Conservation (phyloP, 306 rosid species). For the Dalbergia cochinchinensis region DNA sequence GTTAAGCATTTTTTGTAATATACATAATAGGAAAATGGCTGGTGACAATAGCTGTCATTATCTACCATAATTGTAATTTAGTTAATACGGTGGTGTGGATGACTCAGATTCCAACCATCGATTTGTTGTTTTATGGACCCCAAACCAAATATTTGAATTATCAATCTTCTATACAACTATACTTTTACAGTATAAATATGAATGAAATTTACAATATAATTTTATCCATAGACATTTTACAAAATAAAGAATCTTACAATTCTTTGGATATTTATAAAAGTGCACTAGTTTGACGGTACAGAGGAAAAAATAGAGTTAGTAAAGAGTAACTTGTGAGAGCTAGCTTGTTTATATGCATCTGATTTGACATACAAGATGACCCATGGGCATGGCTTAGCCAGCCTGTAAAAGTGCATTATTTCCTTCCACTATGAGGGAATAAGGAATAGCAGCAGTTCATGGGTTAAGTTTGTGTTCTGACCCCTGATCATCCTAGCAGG, state of each 20-base stretch:
- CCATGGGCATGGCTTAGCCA: neutral
- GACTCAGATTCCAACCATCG: neutral
- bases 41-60: slow-evolving; percentile 6
- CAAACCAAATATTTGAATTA: neutral
- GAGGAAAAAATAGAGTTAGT: neutral
- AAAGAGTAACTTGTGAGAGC: neutral
- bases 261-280: too few relatives aligned
- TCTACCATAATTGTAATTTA: slow-evolving; percentile 39
- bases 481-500: slow-evolving; percentile 5
- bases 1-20: slow-evolving; percentile 40
- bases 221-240: neutral
- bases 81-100: slow-evolving; percentile 8
- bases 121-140: slow-evolving; percentile 10
- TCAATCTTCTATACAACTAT: slow-evolving; percentile 14
- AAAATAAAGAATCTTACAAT: neutral
- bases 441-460: slow-evolving; percentile 21
- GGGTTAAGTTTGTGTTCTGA: slow-evolving; percentile 28
- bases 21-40: slow-evolving; percentile 22
- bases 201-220: neutral
- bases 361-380: neutral
- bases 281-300: neutral
- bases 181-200: neutral
- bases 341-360: slow-evolving; percentile 16
- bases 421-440: slow-evolving; percentile 13
- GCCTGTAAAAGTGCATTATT: slow-evolving; percentile 26